phyloP scores from a whole-genome alignment of 495 filamentous ascomycete species.

The Aspergillus heteromorphus region DNA sequence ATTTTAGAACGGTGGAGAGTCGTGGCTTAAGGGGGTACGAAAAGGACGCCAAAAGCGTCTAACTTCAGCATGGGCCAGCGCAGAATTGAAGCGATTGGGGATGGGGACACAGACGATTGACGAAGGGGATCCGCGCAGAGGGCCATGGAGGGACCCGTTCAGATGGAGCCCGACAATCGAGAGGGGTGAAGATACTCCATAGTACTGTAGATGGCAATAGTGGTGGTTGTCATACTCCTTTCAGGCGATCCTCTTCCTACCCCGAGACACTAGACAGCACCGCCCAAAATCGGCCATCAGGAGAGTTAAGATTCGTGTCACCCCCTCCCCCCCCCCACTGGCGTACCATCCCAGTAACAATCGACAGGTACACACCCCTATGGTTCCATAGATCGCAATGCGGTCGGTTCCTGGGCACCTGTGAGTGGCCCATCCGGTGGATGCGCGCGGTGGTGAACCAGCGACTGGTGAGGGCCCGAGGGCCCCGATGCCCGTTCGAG shows the following conservation, averaged over 20 bases:
- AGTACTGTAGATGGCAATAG: too few relatives aligned
- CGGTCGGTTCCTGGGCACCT: neutral
- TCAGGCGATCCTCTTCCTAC: too few relatives aligned
- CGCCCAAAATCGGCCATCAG: neutral
- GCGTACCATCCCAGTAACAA: slow-evolving; percentile 20
- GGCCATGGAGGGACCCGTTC: neutral
- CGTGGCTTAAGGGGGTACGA: neutral
- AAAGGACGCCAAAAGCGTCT: neutral
- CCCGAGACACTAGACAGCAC: too few relatives aligned
- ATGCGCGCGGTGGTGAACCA: neutral
- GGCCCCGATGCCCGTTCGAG: neutral
- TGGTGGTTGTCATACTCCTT: too few relatives aligned
- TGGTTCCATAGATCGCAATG: slow-evolving; percentile 8
- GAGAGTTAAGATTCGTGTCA: neutral
- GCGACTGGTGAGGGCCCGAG: neutral
- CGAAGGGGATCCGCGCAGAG: neutral
- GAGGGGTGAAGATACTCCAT: neutral
- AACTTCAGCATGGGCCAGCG: slow-evolving; percentile 12
- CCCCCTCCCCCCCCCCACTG: slow-evolving; percentile 2
- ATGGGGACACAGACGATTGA: neutral
- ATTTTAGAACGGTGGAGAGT: neutral
- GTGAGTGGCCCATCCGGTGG: neutral
- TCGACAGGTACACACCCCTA: slow-evolving; percentile 25
- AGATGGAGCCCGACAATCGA: neutral
- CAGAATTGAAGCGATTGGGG: neutral